Base-by-base conservation (phyloP, 257 asterid species). In the Nicotiana obtusifolia region DNA sequence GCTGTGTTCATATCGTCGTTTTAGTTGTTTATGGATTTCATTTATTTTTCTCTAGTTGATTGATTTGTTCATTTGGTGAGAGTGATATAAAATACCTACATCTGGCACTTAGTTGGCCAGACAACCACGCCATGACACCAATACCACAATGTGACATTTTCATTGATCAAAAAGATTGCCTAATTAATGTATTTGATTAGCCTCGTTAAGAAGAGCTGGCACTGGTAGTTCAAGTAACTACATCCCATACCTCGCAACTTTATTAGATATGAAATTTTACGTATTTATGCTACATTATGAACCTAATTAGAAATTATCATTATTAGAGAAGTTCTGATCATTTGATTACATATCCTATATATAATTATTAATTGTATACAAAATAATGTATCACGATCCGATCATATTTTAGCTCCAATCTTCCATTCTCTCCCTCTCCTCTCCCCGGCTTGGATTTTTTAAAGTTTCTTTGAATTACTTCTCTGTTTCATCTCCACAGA, bases 131-230 rank as follows among this genome's bases (percentile, higher is more conserved):
- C n/a, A n/a, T n/a, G 7, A 71, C 78, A 11, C 5, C 35, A 20
- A 19, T 11, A 20, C 1, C 44, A 20, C 77, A 69, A n/a, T n/a
- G 33, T 41, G 59, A 41, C 57, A 69, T 57, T 69, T 41, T 20
- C 60, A 71, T 20, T 44, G 10, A 44, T 41, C 33, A 20, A 22
- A 71, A 71, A 22, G 78, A 71, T 71, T 22, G 60, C 78, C 37
- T 22, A 44, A 71, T 44, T 44, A 71, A 44, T 44, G 22, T 71
- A 44, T 44, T 41, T 71, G 35, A 71, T 71, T 44, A 44, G 60
- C 78, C 37, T 22, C 47, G 78, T 71, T 44, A 52, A 47, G 7
- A 20, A 41, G 78, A 71, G 78, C 60, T 71, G 78, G 37, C 78
- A 71, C 57, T 68, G 30, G 19, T 44, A 41, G 57, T 71, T 71